Conservation (phyloP, 495 filamentous ascomycete species). For the Neurospora intermedia region DNA sequence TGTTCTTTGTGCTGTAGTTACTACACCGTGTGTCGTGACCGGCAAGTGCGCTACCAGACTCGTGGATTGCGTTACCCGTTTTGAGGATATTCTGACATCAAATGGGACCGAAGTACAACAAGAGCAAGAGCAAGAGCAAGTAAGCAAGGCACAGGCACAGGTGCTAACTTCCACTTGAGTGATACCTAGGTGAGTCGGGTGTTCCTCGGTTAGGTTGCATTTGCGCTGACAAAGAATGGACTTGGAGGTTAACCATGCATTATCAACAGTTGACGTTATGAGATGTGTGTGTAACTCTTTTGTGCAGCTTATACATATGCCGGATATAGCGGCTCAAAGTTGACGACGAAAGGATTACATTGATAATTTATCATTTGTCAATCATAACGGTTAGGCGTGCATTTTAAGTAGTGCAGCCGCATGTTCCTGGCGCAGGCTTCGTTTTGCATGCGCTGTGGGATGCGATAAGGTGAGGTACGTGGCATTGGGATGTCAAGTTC, state of each 20-base stretch:
- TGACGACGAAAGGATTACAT: background rate
- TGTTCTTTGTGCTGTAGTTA: background rate
- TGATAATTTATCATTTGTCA: background rate
- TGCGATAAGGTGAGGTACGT: background rate
- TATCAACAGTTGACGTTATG: background rate
- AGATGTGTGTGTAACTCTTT: background rate
- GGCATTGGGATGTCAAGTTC: background rate
- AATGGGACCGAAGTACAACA: background rate
- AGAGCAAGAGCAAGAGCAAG: background rate
- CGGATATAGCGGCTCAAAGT: background rate
- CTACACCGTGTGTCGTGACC: background rate
- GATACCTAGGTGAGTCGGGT: background rate
- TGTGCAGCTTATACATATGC: background rate
- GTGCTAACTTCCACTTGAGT: background rate
- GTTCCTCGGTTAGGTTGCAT: background rate
- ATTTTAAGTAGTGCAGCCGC: background rate
- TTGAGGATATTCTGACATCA: background rate
- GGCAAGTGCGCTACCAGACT: background rate
- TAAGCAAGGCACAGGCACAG: background rate
- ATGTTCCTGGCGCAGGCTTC: background rate
- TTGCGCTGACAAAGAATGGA: background rate
- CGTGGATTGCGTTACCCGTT: background rate
- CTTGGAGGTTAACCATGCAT: background rate
- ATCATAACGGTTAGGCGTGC: background rate
- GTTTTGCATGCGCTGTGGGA: background rate